Evolutionary conservation across 169 alveolate genomes (phyloP), one percentile per base, ranked within the genome.

Genomic region (Plasmodium yoelii): DNA sequence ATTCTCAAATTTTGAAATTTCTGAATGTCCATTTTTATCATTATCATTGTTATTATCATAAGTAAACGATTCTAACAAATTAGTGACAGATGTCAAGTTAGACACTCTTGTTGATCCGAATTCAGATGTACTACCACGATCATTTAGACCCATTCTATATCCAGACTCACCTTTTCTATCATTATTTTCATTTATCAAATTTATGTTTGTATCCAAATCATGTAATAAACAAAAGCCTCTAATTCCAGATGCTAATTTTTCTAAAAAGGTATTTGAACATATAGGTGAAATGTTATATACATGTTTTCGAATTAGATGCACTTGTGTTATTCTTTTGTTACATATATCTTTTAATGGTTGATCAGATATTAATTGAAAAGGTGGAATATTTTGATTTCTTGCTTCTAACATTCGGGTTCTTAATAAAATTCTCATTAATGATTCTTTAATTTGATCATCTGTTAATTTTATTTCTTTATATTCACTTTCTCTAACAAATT

Each of bases 331-430:
- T 84, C 91, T 69, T 60, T 69, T 84, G 34, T 69, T 13, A 19
- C 91, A 84, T 39, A 84, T 84, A 34, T 84, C 91, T 53, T 84
- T 84, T 84, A 84, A 69, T 10, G 91, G 91, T 34, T 84, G 71
- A 49, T 84, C 91, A 0, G 91, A 84, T 0, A 84, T 84, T 69
- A 84, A 56, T 51, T 84, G 91, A 84, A 84, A 84, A 61, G 91
- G 91, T 2, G 91, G 91, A 15, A 84, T 84, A 26, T 84, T 84
- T 53, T 84, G 91, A 69, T 57, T 69, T 22, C 91, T 68, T 28
- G 91, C 91, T 84, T 84, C 91, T 84, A 84, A 46, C 63, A 84
- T 84, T 39, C 91, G 57, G 22, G 91, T 84, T 61, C 91, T 84
- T 15, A 84, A 73, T 28, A 69, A 34, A 4, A 84, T 69, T 18